Evolutionary conservation across 305 asterid genomes (phyloP).

Genomic region (Rubia peregrina): DNA sequence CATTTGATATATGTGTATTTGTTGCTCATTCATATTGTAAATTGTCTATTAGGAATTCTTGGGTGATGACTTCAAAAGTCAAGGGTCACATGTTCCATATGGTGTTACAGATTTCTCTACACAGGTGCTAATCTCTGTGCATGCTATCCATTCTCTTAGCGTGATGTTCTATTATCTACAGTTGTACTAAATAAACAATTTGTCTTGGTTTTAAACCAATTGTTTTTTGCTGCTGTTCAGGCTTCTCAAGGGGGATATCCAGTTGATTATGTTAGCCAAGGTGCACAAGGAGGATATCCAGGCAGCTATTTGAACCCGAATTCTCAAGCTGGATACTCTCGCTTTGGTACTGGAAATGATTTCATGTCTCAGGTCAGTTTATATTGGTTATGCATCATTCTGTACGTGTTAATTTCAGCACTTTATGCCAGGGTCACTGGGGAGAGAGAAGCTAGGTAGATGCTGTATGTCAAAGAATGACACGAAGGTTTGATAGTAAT

Average conservation of each 20-base stretch:
- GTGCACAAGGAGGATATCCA: slow-evolving; percentile 84
- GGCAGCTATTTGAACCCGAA: slow-evolving; percentile 82
- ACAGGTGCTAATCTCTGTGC: slow-evolving; percentile 43
- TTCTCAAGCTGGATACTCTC: slow-evolving; percentile 90
- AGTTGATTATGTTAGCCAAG: slow-evolving; percentile 73
- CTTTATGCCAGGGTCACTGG: too few species aligned
- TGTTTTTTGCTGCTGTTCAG: slow-evolving; percentile 28
- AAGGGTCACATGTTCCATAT: slow-evolving; percentile 96
- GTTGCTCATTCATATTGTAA: slow-evolving; percentile 20
- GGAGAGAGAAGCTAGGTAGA: too few species aligned
- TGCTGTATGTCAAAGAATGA: not conserved
- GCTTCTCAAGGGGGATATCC: slow-evolving; percentile 93
- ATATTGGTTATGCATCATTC: slow-evolving; percentile 2
- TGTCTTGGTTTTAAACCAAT: slow-evolving; percentile 12
- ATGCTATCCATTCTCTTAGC: not conserved
- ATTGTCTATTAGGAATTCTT: slow-evolving; percentile 65
- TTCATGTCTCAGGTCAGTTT: slow-evolving; percentile 93
- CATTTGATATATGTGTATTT: not conserved
- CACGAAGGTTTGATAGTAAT: not conserved
- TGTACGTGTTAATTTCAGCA: not conserved
- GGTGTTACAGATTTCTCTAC: slow-evolving; percentile 83
- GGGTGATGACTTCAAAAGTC: slow-evolving; percentile 96
- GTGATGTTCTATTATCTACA: not conserved
- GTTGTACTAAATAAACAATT: not conserved
- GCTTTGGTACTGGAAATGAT: slow-evolving; percentile 86